Evolutionary conservation across 345 rosid species (phyloP).

Genomic region (Laguncularia racemosa): DNA sequence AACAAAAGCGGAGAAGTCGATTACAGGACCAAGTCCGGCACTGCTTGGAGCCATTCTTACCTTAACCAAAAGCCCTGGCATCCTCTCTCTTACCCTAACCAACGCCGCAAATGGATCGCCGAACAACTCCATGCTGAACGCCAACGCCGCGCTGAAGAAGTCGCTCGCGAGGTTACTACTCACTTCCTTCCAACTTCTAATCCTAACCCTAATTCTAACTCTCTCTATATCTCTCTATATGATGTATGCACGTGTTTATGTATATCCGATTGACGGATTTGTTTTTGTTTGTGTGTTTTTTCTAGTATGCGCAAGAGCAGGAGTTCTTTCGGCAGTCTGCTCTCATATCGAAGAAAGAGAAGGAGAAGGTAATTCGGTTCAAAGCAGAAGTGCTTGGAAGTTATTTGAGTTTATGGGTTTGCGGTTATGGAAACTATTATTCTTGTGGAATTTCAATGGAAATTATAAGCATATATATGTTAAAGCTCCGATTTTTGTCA

Average conservation of each 20-base stretch:
- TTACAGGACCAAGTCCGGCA: constrained; percentile 84
- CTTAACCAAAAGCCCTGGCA: constrained; percentile 99
- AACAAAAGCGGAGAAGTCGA: constrained; percentile 66
- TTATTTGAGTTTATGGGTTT: not conserved
- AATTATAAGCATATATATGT: too few species aligned
- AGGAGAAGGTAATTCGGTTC: constrained; percentile 56
- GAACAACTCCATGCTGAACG: constrained; percentile 83
- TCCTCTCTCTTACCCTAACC: constrained; percentile 97
- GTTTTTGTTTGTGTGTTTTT: not conserved
- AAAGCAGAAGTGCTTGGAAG: too few species aligned
- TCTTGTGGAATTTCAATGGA: not conserved
- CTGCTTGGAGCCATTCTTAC: constrained; percentile 97
- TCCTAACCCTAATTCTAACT: not conserved
- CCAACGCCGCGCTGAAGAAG: constrained; percentile 65
- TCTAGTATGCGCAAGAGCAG: constrained; percentile 93
- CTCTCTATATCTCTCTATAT: not conserved
- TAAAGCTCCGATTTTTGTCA: too few species aligned
- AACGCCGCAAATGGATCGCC: constrained; percentile 99
- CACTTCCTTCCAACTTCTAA: not conserved
- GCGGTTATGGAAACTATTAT: not conserved
- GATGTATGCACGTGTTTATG: too few species aligned
- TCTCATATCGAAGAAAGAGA: constrained; percentile 87
- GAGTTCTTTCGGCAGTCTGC: constrained; percentile 93
- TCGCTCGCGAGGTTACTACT: constrained; percentile 67
- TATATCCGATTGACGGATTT: constrained; percentile 7